These are phyloP conservation scores for Volvariella surrecta DNA, from an alignment of 1,284 basidiomycete genomes.

Conservation along the genomic window DNA sequence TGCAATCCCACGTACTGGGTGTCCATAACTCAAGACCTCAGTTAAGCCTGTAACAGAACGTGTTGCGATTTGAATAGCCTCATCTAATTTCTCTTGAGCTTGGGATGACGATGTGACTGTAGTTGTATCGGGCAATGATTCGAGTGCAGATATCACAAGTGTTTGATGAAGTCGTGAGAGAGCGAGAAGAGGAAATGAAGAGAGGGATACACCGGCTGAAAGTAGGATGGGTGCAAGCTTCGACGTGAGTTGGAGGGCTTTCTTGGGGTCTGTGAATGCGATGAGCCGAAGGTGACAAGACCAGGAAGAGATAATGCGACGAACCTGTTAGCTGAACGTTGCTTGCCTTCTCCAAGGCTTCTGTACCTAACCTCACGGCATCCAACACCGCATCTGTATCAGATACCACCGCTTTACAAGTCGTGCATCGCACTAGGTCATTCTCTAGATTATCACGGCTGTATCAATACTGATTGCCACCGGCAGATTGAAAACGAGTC, in stretches of 20 bases:
- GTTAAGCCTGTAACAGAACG: conserved; percentile 49
- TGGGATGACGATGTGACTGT: conserved; percentile 3
- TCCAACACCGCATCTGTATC: conserved; percentile 48
- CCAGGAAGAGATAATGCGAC: conserved; percentile 8
- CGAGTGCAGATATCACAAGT: conserved; percentile 51
- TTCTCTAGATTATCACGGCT: conserved; percentile 26
- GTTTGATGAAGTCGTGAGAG: conserved; percentile 62
- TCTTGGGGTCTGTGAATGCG: conserved; percentile 38
- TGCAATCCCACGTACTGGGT: conserved; percentile 74
- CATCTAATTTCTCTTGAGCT: conserved; percentile 51
- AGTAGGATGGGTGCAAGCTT: conserved; percentile 56
- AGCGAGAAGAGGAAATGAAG: conserved; percentile 71
- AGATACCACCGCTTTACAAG: conserved; percentile 45
- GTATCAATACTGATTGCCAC: not conserved
- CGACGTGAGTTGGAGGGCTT: conserved; percentile 52
- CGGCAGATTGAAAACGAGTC: conserved; percentile 1
- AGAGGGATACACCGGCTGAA: conserved; percentile 44
- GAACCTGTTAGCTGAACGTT: conserved; percentile 47
- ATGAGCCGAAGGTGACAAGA: not conserved
- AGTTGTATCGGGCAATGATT: conserved; percentile 25
- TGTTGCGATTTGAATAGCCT: conserved; percentile 49
- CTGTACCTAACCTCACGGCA: conserved; percentile 55
- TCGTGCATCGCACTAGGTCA: conserved; percentile 40
- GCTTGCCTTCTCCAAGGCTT: conserved; percentile 64
- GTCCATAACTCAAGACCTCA: conserved; percentile 52